These are phyloP conservation scores for Camelina hispida DNA, from an alignment of 345 rosid genomes.

Conservation along the genomic window DNA sequence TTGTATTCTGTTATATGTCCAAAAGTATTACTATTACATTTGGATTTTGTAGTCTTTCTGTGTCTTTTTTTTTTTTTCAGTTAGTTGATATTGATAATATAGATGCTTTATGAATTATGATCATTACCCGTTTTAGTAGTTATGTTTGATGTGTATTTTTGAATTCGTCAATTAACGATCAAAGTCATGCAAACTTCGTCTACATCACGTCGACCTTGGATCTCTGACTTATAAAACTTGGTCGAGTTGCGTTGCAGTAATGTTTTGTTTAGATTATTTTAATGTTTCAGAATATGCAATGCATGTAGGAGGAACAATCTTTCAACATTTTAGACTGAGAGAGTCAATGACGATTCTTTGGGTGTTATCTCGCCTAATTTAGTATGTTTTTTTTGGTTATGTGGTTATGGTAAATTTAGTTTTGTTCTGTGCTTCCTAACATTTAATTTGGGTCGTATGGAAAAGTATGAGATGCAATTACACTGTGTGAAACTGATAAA, in stretches of 20 bases:
- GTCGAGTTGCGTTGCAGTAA: neutral
- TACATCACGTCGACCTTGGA: constrained; percentile 25
- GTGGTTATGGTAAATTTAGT: neutral
- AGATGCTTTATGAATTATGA: neutral
- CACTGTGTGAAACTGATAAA: constrained; percentile 9
- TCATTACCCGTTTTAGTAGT: neutral
- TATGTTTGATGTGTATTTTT: neutral
- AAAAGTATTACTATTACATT: too few relatives aligned
- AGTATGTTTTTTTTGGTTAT: neutral
- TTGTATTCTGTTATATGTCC: constrained; percentile 1
- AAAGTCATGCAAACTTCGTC: constrained; percentile 22
- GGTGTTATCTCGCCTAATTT: constrained; percentile 3
- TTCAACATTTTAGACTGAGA: neutral
- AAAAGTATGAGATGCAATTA: constrained; percentile 12
- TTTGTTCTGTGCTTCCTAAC: neutral
- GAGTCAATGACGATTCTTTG: neutral
- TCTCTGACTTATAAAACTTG: neutral
- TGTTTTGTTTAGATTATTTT: neutral
- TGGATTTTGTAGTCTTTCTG: too few relatives aligned
- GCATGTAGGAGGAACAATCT: neutral
- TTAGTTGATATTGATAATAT: neutral
- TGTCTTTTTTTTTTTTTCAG: too few relatives aligned
- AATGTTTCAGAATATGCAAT: neutral
- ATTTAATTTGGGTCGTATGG: constrained; percentile 4
- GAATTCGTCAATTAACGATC: neutral